Conservation (phyloP, 805 yeast species). For the Sungouiozyma intestinalis region DNA sequence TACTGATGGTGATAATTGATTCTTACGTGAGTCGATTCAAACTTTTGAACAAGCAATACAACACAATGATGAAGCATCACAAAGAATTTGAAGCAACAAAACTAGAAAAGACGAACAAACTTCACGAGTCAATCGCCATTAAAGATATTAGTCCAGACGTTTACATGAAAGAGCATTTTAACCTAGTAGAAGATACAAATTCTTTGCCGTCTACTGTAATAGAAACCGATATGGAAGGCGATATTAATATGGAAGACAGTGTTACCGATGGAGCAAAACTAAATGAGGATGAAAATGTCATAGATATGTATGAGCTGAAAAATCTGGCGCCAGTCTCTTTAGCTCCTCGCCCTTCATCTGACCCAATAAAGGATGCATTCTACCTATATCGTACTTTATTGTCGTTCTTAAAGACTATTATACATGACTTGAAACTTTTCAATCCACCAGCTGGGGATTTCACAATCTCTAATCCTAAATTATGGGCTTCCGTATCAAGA, state of each 20-base stretch:
- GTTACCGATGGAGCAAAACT: constrained; percentile 7
- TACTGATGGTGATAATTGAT: constrained; percentile 77
- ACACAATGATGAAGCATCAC: constrained; percentile 54
- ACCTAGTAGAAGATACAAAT: constrained; percentile 9
- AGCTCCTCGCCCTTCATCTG: constrained; percentile 37
- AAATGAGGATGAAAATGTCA: constrained; percentile 9
- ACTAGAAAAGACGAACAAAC: constrained; percentile 34
- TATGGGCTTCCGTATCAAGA: constrained; percentile 82
- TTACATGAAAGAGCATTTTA: constrained; percentile 25
- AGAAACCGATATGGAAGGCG: constrained; percentile 7
- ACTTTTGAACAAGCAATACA: constrained; percentile 62
- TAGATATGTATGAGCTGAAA: constrained; percentile 38
- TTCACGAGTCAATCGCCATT: constrained; percentile 27
- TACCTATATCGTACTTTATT: constrained; percentile 78
- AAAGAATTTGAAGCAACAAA: constrained; percentile 38
- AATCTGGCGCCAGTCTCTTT: constrained; percentile 50
- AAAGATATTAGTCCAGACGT: constrained; percentile 32
- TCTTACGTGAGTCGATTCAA: constrained; percentile 78
- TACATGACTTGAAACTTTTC: constrained; percentile 79
- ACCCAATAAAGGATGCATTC: constrained; percentile 79
- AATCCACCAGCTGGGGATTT: constrained; percentile 66
- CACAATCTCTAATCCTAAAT: constrained; percentile 40
- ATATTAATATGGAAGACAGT: constrained; percentile 5
- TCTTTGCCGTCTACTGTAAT: background rate
- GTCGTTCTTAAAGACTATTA: constrained; percentile 82